These are phyloP conservation scores for Paratinospora sagittata DNA, from an alignment of 164 flowering plant species.

Conservation along the genomic window DNA sequence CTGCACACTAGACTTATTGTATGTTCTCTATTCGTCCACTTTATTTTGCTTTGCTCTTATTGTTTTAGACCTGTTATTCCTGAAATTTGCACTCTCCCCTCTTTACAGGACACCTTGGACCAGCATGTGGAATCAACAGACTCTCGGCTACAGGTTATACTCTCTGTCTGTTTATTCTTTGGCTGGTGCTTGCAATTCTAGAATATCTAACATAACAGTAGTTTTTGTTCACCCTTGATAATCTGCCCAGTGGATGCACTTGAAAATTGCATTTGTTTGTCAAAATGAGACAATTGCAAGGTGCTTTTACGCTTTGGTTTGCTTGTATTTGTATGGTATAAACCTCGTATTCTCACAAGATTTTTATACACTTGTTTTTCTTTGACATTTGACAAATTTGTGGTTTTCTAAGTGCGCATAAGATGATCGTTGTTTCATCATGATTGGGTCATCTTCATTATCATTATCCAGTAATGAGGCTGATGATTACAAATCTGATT, in stretches of 20 bases:
- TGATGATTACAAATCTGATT: background rate
- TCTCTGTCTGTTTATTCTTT: background rate
- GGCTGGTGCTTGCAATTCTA: background rate
- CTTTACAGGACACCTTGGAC: constrained; percentile 71
- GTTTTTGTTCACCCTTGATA: background rate
- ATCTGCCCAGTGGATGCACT: background rate
- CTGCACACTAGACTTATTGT: constrained; percentile 81
- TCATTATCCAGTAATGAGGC: background rate
- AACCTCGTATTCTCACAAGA: no score
- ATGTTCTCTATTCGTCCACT: constrained; percentile 15
- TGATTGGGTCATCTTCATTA: background rate
- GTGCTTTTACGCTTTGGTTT: background rate
- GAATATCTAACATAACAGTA: background rate
- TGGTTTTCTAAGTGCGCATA: background rate
- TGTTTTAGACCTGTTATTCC: background rate
- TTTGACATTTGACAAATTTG: background rate
- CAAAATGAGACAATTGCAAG: background rate
- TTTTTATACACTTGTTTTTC: background rate
- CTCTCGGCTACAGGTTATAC: constrained; percentile 58
- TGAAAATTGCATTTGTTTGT: background rate
- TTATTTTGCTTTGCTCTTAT: background rate
- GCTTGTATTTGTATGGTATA: no score
- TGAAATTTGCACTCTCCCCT: background rate
- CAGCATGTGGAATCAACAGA: constrained; percentile 72
- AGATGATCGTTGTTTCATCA: background rate